Base-by-base conservation (phyloP, 2,329 filamentous ascomycete genomes). In the Keithomyces neogunnii region DNA sequence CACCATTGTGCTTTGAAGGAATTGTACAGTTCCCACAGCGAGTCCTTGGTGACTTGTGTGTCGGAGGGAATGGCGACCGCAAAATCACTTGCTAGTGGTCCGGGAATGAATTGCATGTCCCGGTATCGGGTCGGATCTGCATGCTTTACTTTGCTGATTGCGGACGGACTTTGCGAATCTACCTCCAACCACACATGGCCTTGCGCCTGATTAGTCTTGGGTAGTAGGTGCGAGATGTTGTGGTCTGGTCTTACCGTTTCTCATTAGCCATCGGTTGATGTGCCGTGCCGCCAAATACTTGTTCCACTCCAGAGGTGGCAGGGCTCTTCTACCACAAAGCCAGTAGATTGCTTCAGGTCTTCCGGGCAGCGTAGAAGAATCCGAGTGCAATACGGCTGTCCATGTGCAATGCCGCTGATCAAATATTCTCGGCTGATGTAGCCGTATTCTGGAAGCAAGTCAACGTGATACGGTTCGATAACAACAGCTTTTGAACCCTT, bases 111-210 rank as follows among this genome's bases (percentile, higher is more conserved):
- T 10, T 53, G 53, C 32, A 56, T 56, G 6, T 50, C 52, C 8
- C 45, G 49, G 51, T 56, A 57, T n/a, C 56, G 46, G 6, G 47
- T 45, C 10, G 54, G 54, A 45, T 57, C 46, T 2, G 28, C 47
- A 35, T 53, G 51, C 39, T 55, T 56, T 38, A 57, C 55, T 28
- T 56, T 57, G 5, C 49, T 52, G 7, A 57, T 29, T 4, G 54
- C 54, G 6, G 56, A 57, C 7, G 56, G 51, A 4, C 52, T 54
- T 42, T 56, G 56, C 2, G 56, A 56, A 38, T 57, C 56, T 11
- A 57, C 54, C 43, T 57, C 56, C 6, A 57, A 38, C 56, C 56
- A 56, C n/a, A 52, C 56, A 38, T 57, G 56, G 3, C 54, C 54
- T 56, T 7, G 35, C 38, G 11, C 10, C n/a, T 9, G 30, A 33